Conservation (phyloP, 2,329 filamentous ascomycete species). For the Cercospora sp. region DNA sequence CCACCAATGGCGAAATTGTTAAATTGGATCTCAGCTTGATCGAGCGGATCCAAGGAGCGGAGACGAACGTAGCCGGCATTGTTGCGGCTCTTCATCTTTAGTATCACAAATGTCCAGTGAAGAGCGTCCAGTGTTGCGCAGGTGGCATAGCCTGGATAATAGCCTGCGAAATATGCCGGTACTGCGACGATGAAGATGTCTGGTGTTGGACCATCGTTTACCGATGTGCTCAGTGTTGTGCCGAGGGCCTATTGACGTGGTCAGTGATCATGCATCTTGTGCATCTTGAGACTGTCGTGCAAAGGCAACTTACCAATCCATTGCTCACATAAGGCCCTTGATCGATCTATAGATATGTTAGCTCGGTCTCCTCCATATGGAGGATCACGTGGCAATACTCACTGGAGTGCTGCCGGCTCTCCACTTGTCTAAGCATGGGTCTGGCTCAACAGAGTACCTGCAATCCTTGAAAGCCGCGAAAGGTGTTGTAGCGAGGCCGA, state of each 20-base stretch:
- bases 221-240: conserved; percentile 15
- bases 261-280: conserved; percentile 24
- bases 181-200: conserved; percentile 59
- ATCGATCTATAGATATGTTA: conserved; percentile 15
- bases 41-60: conserved; percentile 61
- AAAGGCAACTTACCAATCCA: conserved; percentile 44
- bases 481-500: conserved; percentile 27
- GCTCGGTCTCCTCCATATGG: neutral
- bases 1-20: conserved; percentile 56
- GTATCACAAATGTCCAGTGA: conserved; percentile 52
- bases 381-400: neutral
- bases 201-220: conserved; percentile 19
- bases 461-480: conserved; percentile 13
- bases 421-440: conserved; percentile 45
- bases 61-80: conserved; percentile 61
- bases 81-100: conserved; percentile 66
- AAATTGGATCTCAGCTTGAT: conserved; percentile 63
- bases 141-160: conserved; percentile 52
- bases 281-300: neutral
- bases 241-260: conserved; percentile 31
- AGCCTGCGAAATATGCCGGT: conserved; percentile 55
- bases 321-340: conserved; percentile 50
- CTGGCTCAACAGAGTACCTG: conserved; percentile 35
- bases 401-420: conserved; percentile 31
- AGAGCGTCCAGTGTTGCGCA: conserved; percentile 47